Base-by-base conservation (phyloP, 768 basidiomycete species). In the Suillus tomentosus region DNA sequence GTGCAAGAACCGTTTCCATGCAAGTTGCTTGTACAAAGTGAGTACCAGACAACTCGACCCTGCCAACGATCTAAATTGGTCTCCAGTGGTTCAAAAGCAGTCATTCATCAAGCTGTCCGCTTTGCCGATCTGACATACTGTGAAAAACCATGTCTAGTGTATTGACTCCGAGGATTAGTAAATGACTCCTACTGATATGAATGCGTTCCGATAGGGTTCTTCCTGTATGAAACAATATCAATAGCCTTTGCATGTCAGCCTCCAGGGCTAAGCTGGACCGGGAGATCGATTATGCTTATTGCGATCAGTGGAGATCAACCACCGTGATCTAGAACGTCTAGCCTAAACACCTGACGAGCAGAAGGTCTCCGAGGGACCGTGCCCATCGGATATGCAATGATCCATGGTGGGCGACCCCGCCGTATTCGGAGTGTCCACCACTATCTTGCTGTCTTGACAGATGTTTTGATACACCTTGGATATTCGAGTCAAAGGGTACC, bases 1-100 rank as follows among this genome's bases (percentile, higher is more conserved):
- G 2, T 97, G 96, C 78, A 94, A 92, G 77, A 97, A 97, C 74
- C 82, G 90, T 48, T 98, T 96, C 84, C 96, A 97, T 73, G 88
- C 94, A 0, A 88, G 85, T 24, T 98, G 96, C 78, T 76, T 98
- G 66, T 97, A 90, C 81, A 96, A 96, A 82, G 92, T 87, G 55
- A 57, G 82, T 71, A 63, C 31, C 53, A 10, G 8, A 8, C 17
- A 7, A 31, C 7, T 24, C 43, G 34, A 39, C 15, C 15, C n/a
- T 47, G 43, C 5, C 7, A 19, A 40, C 36, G 31, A 37, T 34
- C 39, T 22, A 22, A 48, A 39, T 60, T 24, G 40, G 59, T 13
- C 37, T 65, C 67, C 63, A 95, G 92, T 95, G 94, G 94, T 95
- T 94, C 76, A 90, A 89, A 72, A 82, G 87, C 31, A 94, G 92